Conservation (phyloP, 352 stramenopile genomes). For the Thraustochytrium striatum region DNA sequence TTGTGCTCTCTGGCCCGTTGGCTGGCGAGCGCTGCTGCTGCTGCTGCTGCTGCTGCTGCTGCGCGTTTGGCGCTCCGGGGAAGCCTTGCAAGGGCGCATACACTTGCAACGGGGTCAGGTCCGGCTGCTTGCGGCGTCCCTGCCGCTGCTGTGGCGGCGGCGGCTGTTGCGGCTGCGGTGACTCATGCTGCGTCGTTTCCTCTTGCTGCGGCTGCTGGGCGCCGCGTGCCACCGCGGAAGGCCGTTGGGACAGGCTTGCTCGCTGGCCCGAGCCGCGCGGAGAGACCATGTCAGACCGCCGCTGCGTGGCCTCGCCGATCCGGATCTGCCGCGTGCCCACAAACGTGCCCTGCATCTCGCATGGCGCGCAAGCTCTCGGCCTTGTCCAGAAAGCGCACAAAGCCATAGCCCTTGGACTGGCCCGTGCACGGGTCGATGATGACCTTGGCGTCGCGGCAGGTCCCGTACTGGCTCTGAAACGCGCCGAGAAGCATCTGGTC, state of each 20-base stretch:
- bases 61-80: neutral
- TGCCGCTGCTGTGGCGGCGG: constrained; percentile 50
- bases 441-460: constrained; percentile 76
- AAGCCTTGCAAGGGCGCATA: constrained; percentile 45
- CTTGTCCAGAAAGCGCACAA: constrained; percentile 79
- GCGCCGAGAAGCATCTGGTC: constrained; percentile 75
- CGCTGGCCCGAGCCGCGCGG: no score
- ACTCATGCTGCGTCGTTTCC: neutral
- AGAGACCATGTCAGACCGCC: constrained; percentile 46
- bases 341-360: constrained; percentile 79
- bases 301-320: constrained; percentile 78
- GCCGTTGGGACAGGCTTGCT: no score
- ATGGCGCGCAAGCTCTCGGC: constrained; percentile 76
- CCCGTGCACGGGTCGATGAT: constrained; percentile 79
- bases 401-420: constrained; percentile 83
- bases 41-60: neutral
- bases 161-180: constrained; percentile 53
- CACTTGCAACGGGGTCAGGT: constrained; percentile 34
- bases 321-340: constrained; percentile 78
- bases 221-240: neutral
- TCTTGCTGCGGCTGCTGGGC: neutral
- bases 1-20: constrained; percentile 60
- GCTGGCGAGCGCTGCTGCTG: constrained; percentile 17
- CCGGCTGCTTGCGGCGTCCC: neutral
- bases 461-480: constrained; percentile 72